phyloP scores from a whole-genome alignment of 345 rosid species.

The Brassica carinata region DNA sequence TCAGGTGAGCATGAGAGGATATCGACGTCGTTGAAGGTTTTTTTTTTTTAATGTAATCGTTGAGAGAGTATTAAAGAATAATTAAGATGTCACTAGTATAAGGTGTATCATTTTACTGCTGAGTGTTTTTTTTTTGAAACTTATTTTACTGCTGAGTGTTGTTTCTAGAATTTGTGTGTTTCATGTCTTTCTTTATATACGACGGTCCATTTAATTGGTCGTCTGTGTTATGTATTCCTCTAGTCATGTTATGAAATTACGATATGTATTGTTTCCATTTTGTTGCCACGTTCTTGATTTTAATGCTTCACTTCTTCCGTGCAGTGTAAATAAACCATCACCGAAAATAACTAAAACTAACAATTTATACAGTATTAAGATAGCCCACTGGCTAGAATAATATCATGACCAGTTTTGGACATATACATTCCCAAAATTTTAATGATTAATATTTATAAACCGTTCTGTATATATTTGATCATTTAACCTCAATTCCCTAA shows the following conservation, averaged over 20 bases:
- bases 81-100: constrained; percentile 19
- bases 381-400: background rate
- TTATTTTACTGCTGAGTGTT: background rate
- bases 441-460: background rate
- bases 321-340: background rate
- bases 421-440: background rate
- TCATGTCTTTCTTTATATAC: constrained; percentile 1
- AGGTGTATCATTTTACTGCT: constrained; percentile 10
- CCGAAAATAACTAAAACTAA: no score
- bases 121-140: background rate
- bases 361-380: no score
- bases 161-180: constrained; percentile 11
- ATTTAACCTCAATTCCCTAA: background rate
- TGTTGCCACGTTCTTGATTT: constrained; percentile 11
- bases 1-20: constrained; percentile 23
- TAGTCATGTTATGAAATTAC: constrained; percentile 16
- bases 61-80: constrained; percentile 18
- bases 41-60: constrained; percentile 3
- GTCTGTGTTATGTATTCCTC: constrained; percentile 11
- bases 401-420: background rate
- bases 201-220: constrained; percentile 27
- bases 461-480: background rate
- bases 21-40: constrained; percentile 8
- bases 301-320: constrained; percentile 4
- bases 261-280: constrained; percentile 11